These are phyloP conservation scores for Acanthamoeba healyi DNA, from an alignment of 208 protist species.

Conservation along the genomic window DNA sequence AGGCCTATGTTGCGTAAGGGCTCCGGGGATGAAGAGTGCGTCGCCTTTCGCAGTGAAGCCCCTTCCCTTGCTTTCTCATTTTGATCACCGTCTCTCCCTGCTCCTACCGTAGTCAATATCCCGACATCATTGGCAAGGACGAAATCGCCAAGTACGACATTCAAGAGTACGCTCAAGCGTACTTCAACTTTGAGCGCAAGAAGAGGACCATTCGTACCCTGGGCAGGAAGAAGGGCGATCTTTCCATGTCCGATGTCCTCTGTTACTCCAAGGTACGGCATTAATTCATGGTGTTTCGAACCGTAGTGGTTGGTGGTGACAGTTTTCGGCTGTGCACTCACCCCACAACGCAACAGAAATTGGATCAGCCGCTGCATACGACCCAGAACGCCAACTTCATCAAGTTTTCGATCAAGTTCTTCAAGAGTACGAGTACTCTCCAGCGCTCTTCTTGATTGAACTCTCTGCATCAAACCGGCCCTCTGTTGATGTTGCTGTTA, in stretches of 20 bases:
- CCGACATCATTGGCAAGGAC: not conserved
- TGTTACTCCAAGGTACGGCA: not conserved
- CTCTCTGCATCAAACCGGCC: no score
- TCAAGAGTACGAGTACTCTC: slow-evolving; percentile 15
- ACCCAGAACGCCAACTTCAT: not conserved
- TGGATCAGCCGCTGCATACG: not conserved
- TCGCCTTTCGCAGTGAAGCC: not conserved
- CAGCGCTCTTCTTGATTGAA: not conserved
- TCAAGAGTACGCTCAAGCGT: not conserved
- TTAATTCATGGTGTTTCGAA: no score
- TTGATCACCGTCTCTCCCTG: not conserved
- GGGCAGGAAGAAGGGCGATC: not conserved
- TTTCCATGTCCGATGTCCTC: not conserved
- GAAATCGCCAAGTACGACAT: not conserved
- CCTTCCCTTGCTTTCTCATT: not conserved
- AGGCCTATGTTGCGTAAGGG: not conserved
- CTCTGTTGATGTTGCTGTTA: not conserved
- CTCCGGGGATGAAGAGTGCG: not conserved
- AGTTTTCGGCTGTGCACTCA: not conserved
- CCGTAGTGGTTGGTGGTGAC: not conserved
- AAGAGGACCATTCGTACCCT: not conserved
- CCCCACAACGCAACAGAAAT: not conserved
- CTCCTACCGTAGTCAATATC: not conserved
- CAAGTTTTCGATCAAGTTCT: slow-evolving; percentile 37
- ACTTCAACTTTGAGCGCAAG: slow-evolving; percentile 53